Evolutionary conservation across 768 basidiomycete species (phyloP).

Genomic region (Boletus bicolor): DNA sequence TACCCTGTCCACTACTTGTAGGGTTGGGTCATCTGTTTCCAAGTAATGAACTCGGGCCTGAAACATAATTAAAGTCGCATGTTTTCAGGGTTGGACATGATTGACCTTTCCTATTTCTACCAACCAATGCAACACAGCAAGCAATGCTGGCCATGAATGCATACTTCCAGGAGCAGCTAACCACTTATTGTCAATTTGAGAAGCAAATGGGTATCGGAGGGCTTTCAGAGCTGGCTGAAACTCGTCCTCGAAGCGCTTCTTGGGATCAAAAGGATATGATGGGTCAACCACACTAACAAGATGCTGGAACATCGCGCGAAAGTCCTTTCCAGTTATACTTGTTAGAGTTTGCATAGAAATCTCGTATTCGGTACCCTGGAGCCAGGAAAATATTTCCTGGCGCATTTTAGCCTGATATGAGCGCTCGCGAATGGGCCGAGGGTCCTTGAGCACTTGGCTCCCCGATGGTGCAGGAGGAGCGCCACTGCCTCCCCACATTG

Average conservation of each 20-base stretch:
- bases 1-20: slow-evolving; percentile 57
- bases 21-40: slow-evolving; percentile 61
- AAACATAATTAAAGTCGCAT: background rate
- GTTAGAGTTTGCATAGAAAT: slow-evolving; percentile 65
- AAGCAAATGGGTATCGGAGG: slow-evolving; percentile 76
- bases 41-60: slow-evolving; percentile 45
- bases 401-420: slow-evolving; percentile 73
- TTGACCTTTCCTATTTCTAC: slow-evolving; percentile 79
- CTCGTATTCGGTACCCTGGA: slow-evolving; percentile 63
- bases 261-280: slow-evolving; percentile 52
- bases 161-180: slow-evolving; percentile 84
- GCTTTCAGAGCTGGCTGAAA: slow-evolving; percentile 72
- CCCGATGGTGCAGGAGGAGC: slow-evolving; percentile 44
- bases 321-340: slow-evolving; percentile 84
- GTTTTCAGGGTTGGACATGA: slow-evolving; percentile 1
- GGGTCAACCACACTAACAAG: slow-evolving; percentile 73
- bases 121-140: slow-evolving; percentile 92
- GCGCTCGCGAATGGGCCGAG: slow-evolving; percentile 73
- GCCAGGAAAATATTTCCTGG: slow-evolving; percentile 70
- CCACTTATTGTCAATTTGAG: slow-evolving; percentile 80
- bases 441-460: slow-evolving; percentile 64
- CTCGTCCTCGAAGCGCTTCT: slow-evolving; percentile 74
- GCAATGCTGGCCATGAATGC: slow-evolving; percentile 87
- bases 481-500: slow-evolving; percentile 60
- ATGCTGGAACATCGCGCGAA: slow-evolving; percentile 78